These are phyloP conservation scores for Plasmodium coatneyi DNA, from an alignment of 169 alveolate species.

Conservation along the genomic window DNA sequence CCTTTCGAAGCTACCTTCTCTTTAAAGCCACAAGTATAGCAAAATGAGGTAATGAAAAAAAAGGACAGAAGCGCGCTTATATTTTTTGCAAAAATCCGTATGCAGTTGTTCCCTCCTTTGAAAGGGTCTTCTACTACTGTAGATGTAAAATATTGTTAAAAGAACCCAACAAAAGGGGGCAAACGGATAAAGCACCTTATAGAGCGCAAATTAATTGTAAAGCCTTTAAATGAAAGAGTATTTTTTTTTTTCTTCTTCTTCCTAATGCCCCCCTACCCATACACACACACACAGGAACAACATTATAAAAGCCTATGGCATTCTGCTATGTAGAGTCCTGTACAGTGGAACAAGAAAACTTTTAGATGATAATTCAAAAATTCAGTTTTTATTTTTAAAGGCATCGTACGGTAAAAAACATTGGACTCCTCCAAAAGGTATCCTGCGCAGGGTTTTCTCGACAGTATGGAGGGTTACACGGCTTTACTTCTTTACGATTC, in stretches of 20 bases:
- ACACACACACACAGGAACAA: not conserved
- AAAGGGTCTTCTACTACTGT: not conserved
- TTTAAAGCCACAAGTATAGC: not conserved
- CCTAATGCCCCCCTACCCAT: not conserved
- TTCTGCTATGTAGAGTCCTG: slow-evolving; percentile 33
- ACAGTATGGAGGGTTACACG: not conserved
- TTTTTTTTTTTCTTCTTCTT: slow-evolving; percentile 2
- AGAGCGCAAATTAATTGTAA: not conserved
- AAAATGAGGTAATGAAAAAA: not conserved
- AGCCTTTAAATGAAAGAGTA: not conserved
- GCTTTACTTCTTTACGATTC: not conserved
- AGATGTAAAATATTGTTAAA: not conserved
- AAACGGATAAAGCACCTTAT: not conserved
- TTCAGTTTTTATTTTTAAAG: slow-evolving; percentile 79
- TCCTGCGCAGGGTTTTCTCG: not conserved
- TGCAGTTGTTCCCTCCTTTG: not conserved
- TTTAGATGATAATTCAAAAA: not conserved
- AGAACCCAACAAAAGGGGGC: not conserved
- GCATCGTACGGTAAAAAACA: slow-evolving; percentile 83
- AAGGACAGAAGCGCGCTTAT: not conserved
- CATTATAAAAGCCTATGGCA: slow-evolving; percentile 33
- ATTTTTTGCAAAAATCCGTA: not conserved
- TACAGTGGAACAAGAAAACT: not conserved
- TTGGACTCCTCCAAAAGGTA: slow-evolving; percentile 88
- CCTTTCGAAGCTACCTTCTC: not conserved